Conservation (phyloP, 2,329 filamentous ascomycete genomes). For the Trichoderma koningiopsis region DNA sequence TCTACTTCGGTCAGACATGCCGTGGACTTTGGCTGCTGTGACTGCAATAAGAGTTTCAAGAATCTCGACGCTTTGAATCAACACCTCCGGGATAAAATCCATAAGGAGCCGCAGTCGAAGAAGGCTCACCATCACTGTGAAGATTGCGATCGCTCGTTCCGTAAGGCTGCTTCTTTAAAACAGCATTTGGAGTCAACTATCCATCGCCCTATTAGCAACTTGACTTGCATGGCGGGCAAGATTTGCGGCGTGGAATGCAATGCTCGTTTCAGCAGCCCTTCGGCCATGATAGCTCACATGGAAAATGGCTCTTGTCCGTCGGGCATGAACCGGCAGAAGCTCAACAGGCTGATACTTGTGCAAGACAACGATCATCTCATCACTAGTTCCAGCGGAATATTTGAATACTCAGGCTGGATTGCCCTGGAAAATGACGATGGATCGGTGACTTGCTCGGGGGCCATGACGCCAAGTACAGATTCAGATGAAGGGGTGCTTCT, state of each 20-base stretch:
- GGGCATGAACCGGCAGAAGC: conserved; percentile 24
- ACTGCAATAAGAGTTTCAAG: conserved; percentile 17
- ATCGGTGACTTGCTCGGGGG: neutral
- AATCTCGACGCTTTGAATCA: neutral
- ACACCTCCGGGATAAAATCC: conserved; percentile 1
- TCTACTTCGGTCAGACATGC: neutral
- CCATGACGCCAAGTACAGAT: conserved; percentile 14
- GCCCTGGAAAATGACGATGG: neutral
- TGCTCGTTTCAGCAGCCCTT: conserved; percentile 23
- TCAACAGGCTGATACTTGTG: conserved; percentile 17
- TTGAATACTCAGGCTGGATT: neutral
- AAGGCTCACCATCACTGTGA: neutral
- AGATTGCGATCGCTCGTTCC: conserved; percentile 9
- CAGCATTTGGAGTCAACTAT: conserved; percentile 12
- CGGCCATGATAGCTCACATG: conserved; percentile 27
- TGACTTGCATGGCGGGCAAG: conserved; percentile 22
- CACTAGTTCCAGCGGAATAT: conserved; percentile 1
- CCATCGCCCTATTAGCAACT: conserved; percentile 26
- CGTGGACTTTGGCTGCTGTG: conserved; percentile 21
- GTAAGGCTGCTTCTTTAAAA: neutral
- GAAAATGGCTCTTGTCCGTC: conserved; percentile 27
- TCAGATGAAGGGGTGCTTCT: neutral
- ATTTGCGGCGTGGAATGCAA: conserved; percentile 17
- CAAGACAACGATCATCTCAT: conserved; percentile 25
- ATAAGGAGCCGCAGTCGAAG: neutral